These are phyloP conservation scores for Neonectria neomacrospora DNA, from an alignment of 2,329 filamentous ascomycete species.

Conservation along the genomic window DNA sequence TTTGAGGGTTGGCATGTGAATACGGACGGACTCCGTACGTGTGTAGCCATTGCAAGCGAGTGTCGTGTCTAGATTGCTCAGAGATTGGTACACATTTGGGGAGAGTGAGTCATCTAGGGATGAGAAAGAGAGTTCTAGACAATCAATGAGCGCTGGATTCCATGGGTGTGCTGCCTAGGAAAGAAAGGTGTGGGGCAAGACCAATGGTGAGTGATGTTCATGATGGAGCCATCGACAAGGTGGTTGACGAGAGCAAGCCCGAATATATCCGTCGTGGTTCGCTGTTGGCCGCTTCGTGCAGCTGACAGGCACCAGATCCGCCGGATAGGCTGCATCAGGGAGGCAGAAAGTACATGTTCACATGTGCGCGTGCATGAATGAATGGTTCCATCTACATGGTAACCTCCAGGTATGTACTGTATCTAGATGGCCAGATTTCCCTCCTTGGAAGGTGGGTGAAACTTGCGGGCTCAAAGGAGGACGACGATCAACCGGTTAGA, in stretches of 20 bases:
- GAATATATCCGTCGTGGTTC: background rate
- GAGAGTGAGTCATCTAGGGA: background rate
- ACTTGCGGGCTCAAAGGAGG: background rate
- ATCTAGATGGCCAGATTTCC: no score
- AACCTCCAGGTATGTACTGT: background rate
- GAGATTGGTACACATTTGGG: background rate
- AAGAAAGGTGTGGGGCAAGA: background rate
- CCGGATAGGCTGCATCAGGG: no score
- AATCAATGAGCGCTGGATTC: background rate
- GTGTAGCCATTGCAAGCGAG: background rate
- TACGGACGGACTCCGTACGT: background rate
- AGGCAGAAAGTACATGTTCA: no score
- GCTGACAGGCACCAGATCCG: no score
- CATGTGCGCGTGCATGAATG: background rate
- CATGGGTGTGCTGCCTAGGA: background rate
- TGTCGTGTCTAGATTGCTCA: background rate
- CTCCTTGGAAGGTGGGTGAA: constrained; percentile 2
- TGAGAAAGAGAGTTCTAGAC: background rate
- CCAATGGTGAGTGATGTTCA: background rate
- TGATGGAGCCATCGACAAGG: background rate
- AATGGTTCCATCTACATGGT: background rate
- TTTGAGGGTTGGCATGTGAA: background rate
- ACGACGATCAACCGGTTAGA: background rate
- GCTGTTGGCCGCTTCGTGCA: background rate
- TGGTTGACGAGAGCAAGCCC: background rate